phyloP scores from a whole-genome alignment of 352 stramenopile species.

The Globisporangium perplexum region DNA sequence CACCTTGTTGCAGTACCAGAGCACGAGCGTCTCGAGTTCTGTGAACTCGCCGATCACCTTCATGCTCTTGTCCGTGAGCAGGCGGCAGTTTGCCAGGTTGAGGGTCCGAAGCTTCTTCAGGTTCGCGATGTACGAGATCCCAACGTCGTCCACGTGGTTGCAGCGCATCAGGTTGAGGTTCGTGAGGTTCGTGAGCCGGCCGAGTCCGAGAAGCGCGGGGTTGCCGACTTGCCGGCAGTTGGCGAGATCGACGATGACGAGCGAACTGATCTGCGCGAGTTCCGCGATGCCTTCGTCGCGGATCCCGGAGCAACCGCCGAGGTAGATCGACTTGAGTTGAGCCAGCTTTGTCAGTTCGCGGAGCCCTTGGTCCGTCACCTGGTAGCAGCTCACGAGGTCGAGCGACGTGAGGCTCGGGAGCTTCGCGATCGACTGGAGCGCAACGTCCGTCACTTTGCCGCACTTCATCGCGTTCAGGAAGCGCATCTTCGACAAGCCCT shows the following conservation, averaged over 20 bases:
- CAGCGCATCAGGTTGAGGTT: slow-evolving; percentile 80
- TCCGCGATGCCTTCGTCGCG: slow-evolving; percentile 50
- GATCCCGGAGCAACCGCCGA: slow-evolving; percentile 54
- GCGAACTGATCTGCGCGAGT: slow-evolving; percentile 29
- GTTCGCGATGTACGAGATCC: slow-evolving; percentile 34
- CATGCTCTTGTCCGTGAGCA: slow-evolving; percentile 53
- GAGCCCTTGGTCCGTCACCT: slow-evolving; percentile 54
- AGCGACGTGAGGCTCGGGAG: slow-evolving; percentile 54
- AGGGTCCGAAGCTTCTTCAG: slow-evolving; percentile 56
- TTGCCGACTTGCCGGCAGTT: slow-evolving; percentile 79
- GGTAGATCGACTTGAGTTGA: slow-evolving; percentile 56
- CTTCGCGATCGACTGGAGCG: slow-evolving; percentile 38
- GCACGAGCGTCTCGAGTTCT: slow-evolving; percentile 51
- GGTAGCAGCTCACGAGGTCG: slow-evolving; percentile 77
- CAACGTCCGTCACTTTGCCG: slow-evolving; percentile 56
- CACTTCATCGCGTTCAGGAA: slow-evolving; percentile 85
- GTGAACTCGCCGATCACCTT: slow-evolving; percentile 37
- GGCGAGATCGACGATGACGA: slow-evolving; percentile 62
- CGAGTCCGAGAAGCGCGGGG: slow-evolving; percentile 41
- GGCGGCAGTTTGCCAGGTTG: slow-evolving; percentile 78
- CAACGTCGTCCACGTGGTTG: slow-evolving; percentile 60
- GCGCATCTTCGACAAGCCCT: slow-evolving; percentile 43
- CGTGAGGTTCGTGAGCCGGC: slow-evolving; percentile 48
- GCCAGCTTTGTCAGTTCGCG: slow-evolving; percentile 26
- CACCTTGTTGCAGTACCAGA: slow-evolving; percentile 87